phyloP scores from a whole-genome alignment of 208 protist genomes.

The Acanthamoeba lenticulata region DNA sequence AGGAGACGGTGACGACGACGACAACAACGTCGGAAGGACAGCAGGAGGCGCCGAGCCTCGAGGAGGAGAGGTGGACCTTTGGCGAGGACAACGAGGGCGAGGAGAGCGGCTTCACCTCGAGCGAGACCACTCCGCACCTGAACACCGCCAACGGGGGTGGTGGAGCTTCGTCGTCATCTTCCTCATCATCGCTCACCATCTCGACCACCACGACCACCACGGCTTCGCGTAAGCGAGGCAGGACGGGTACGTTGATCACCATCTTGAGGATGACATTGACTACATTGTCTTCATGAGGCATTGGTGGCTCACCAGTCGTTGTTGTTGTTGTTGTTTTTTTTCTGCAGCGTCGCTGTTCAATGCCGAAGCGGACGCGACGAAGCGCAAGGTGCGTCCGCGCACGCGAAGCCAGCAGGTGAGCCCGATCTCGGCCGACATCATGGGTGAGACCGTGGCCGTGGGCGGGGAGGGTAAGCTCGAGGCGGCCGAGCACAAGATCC shows the following conservation, averaged over 20 bases:
- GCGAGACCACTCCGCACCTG: slow-evolving; percentile 9
- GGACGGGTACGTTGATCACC: background rate
- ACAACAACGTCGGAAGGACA: too few relatives aligned
- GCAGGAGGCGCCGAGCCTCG: background rate
- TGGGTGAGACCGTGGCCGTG: background rate
- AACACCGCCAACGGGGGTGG: background rate
- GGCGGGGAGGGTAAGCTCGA: slow-evolving; percentile 16
- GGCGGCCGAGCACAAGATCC: slow-evolving; percentile 7
- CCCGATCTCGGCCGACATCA: slow-evolving; percentile 31
- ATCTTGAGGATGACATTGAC: too few relatives aligned
- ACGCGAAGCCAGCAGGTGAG: slow-evolving; percentile 36
- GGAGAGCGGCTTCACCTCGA: slow-evolving; percentile 21
- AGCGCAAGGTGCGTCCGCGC: background rate
- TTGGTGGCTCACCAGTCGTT: background rate
- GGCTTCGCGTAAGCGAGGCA: background rate
- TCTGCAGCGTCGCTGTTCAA: background rate
- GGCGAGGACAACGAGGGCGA: slow-evolving; percentile 38
- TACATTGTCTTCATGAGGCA: too few relatives aligned
- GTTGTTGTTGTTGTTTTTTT: background rate
- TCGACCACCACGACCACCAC: too few relatives aligned
- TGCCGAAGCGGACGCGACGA: background rate
- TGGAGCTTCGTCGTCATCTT: too few relatives aligned
- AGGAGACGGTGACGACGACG: background rate
- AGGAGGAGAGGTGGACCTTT: slow-evolving; percentile 32
- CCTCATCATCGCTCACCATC: too few relatives aligned